phyloP scores from a whole-genome alignment of 768 basidiomycete species.

The Calvatia gigantea region DNA sequence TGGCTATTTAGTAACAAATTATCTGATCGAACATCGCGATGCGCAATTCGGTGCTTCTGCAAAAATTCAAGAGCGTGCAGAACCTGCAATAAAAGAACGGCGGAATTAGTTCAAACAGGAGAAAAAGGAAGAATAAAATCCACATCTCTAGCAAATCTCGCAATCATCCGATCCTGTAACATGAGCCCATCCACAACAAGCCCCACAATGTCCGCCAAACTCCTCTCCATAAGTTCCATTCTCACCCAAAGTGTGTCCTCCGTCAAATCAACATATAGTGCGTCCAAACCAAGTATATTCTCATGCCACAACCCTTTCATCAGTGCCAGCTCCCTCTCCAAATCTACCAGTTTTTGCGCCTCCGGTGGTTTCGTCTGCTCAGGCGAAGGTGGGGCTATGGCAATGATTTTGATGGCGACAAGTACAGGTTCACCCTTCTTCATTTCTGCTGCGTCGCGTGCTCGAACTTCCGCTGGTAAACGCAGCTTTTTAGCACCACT shows the following conservation, averaged over 20 bases:
- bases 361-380: slow-evolving; percentile 26
- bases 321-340: slow-evolving; percentile 57
- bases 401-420: slow-evolving; percentile 79
- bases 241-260: slow-evolving; percentile 77
- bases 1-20: slow-evolving; percentile 69
- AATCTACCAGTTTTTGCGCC: slow-evolving; percentile 59
- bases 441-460: slow-evolving; percentile 33
- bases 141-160: slow-evolving; percentile 76
- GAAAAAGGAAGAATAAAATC: slow-evolving; percentile 25
- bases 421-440: slow-evolving; percentile 31
- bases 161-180: slow-evolving; percentile 66
- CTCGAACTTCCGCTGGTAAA: slow-evolving; percentile 36
- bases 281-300: slow-evolving; percentile 66
- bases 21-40: slow-evolving; percentile 83
- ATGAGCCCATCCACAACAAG: slow-evolving; percentile 59
- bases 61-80: slow-evolving; percentile 66
- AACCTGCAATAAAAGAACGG: slow-evolving; percentile 36
- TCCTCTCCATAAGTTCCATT: slow-evolving; percentile 90
- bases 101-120: slow-evolving; percentile 3
- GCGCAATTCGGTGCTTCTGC: slow-evolving; percentile 63
- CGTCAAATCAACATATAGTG: slow-evolving; percentile 62
- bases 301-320: slow-evolving; percentile 56
- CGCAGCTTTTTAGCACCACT: slow-evolving; percentile 31
- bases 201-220: slow-evolving; percentile 76
- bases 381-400: slow-evolving; percentile 38